phyloP scores from a whole-genome alignment of 2,329 filamentous ascomycete species.

The Alternaria alternata region DNA sequence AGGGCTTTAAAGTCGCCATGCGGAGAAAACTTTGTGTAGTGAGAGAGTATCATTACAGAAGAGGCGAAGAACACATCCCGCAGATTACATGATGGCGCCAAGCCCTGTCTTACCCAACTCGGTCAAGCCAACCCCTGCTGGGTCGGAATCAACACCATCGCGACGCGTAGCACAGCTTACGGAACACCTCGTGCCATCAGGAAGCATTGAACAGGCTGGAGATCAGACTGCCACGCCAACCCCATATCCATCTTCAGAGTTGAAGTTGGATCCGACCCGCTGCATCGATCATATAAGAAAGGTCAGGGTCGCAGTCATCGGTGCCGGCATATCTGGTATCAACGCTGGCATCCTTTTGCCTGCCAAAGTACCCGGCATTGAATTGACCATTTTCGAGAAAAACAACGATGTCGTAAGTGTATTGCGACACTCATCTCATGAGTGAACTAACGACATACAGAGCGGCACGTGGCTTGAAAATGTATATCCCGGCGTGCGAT shows the following conservation, averaged over 20 bases:
- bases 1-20: conserved; percentile 1
- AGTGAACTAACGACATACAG: not conserved
- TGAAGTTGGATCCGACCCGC: conserved; percentile 37
- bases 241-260: conserved; percentile 37
- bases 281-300: conserved; percentile 43
- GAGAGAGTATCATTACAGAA: not conserved
- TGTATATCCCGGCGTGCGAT: conserved; percentile 43
- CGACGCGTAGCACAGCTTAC: conserved; percentile 39
- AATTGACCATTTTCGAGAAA: conserved; percentile 62
- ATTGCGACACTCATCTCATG: not conserved
- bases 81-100: conserved; percentile 27
- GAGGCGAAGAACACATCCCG: conserved; percentile 3
- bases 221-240: conserved; percentile 22
- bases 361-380: conserved; percentile 71
- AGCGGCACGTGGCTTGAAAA: conserved; percentile 51
- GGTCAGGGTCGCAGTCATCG: conserved; percentile 66
- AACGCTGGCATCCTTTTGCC: conserved; percentile 72
- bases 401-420: conserved; percentile 53
- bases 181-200: conserved; percentile 25
- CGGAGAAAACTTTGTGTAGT: not conserved
- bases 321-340: conserved; percentile 70
- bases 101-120: conserved; percentile 17
- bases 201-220: conserved; percentile 26
- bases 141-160: conserved; percentile 25
- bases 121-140: conserved; percentile 20